Percentiles rank a stretch among this genome's conserved stretches.
phyloP scores from a whole-genome alignment of 768 basidiomycete genomes.

The Fibroporia radiculosa region DNA sequence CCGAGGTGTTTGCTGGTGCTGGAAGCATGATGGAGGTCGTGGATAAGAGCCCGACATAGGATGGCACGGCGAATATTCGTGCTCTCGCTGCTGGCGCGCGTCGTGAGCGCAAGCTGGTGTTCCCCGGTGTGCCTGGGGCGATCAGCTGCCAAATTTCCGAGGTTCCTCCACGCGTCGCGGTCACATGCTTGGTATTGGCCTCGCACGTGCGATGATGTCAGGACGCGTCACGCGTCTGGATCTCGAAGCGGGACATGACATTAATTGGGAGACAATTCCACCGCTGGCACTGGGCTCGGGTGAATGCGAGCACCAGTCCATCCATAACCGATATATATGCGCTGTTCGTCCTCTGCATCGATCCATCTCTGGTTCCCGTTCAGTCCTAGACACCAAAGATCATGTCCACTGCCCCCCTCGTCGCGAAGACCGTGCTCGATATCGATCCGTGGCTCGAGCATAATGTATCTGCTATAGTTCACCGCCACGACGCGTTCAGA shows the following conservation, averaged over 20 bases:
- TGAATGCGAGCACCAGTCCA: not conserved
- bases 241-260: not conserved
- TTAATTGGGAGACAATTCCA: too few relatives aligned
- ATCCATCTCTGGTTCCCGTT: not conserved
- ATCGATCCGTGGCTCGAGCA: conserved; percentile 71
- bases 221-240: conserved; percentile 2
- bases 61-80: not conserved
- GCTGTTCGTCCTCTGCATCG: too few relatives aligned
- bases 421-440: conserved; percentile 48
- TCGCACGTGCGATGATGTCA: conserved; percentile 3
- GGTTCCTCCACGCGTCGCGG: not conserved
- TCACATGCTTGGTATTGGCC: not conserved
- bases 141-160: conserved; percentile 2
- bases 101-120: not conserved
- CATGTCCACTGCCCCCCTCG: conserved; percentile 27
- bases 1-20: not conserved
- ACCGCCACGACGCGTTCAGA: conserved; percentile 59
- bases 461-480: conserved; percentile 60
- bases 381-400: not conserved
- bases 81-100: not conserved
- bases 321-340: not conserved
- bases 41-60: not conserved
- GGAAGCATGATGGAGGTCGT: conserved; percentile 3
- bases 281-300: too few relatives aligned
- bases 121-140: not conserved